These are phyloP conservation scores for Eucalyptus brandiana DNA, from an alignment of 345 rosid species.

Conservation along the genomic window DNA sequence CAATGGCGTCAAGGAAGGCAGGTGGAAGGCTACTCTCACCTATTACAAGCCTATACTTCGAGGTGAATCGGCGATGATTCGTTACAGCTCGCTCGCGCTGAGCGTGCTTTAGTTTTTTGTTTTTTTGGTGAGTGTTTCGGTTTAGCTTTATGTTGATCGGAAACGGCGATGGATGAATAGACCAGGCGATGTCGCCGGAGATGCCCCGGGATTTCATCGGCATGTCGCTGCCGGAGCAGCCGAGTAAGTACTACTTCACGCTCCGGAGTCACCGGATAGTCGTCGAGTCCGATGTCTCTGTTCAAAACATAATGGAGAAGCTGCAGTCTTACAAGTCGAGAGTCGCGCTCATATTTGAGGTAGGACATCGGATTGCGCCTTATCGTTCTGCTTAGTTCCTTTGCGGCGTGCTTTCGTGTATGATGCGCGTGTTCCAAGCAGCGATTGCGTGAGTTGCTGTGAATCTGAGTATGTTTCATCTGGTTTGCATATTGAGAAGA, in stretches of 20 bases:
- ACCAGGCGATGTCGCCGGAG: constrained; percentile 32
- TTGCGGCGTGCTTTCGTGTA: neutral
- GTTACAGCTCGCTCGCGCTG: neutral
- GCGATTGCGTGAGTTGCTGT: neutral
- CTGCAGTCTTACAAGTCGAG: constrained; percentile 83
- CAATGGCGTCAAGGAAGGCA: constrained; percentile 79
- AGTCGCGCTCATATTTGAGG: constrained; percentile 70
- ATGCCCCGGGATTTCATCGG: constrained; percentile 82
- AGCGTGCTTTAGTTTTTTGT: neutral
- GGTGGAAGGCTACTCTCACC: constrained; percentile 83
- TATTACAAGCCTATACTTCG: constrained; percentile 54
- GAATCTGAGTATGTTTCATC: neutral
- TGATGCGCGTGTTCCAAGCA: neutral
- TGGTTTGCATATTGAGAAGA: neutral
- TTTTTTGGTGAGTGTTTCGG: neutral
- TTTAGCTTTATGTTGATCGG: neutral
- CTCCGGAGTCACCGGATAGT: constrained; percentile 59
- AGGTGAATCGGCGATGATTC: constrained; percentile 7
- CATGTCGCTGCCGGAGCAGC: constrained; percentile 64
- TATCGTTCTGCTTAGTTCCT: neutral
- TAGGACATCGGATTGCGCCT: neutral
- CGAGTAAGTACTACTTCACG: constrained; percentile 70
- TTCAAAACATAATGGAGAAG: constrained; percentile 89
- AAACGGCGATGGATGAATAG: constrained; percentile 1
- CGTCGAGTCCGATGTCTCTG: constrained; percentile 67